These are phyloP conservation scores for Gentiana straminea DNA, from an alignment of 257 asterid genomes.

Conservation along the genomic window DNA sequence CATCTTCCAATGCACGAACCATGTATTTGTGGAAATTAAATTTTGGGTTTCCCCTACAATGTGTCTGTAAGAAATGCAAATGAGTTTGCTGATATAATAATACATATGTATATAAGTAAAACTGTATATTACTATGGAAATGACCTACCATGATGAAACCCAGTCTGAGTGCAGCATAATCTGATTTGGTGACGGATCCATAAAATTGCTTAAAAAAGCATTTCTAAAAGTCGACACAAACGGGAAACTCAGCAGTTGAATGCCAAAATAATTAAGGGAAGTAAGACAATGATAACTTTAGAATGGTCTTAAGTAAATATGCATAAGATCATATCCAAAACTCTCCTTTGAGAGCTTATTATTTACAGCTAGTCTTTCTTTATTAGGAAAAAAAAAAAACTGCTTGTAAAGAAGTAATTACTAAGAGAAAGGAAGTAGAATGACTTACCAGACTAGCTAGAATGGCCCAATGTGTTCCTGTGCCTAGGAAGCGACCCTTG, in stretches of 20 bases:
- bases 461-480: constrained; percentile 44
- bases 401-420: too few species aligned
- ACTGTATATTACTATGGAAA: not conserved
- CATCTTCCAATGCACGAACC: constrained; percentile 94
- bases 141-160: constrained; percentile 78
- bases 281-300: not conserved
- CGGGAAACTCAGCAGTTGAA: too few species aligned
- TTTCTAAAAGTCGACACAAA: constrained; percentile 42
- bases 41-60: constrained; percentile 80
- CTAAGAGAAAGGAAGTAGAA: not conserved
- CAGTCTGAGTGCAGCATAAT: constrained; percentile 71
- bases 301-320: not conserved
- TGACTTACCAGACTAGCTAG: constrained; percentile 77
- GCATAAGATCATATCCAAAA: too few species aligned
- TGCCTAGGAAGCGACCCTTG: constrained; percentile 65
- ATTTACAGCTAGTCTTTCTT: too few species aligned
- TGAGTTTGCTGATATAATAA: not conserved
- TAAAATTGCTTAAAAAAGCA: constrained; percentile 81
- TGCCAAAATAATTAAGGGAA: too few species aligned
- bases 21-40: constrained; percentile 95
- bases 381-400: not conserved
- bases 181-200: constrained; percentile 88
- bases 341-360: too few species aligned
- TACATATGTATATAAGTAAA: not conserved
- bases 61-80: constrained; percentile 43